These are phyloP conservation scores for Aspergillus neoniger DNA, from an alignment of 2,329 filamentous ascomycete genomes.

Conservation along the genomic window DNA sequence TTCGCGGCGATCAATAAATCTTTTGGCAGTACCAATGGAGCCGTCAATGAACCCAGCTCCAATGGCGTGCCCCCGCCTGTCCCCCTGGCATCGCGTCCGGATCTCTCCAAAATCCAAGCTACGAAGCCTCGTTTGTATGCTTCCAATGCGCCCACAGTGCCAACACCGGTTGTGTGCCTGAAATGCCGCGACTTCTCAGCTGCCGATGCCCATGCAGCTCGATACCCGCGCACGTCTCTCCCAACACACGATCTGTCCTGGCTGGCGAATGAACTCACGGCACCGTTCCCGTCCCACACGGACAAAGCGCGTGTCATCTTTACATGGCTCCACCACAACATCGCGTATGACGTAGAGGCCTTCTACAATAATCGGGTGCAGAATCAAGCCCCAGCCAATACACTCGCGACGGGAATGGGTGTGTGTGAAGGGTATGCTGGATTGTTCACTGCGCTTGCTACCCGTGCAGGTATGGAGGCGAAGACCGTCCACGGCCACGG, in stretches of 20 bases:
- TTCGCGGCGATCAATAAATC: slow-evolving; percentile 50
- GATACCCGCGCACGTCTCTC: slow-evolving; percentile 71
- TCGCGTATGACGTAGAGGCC: slow-evolving; percentile 76
- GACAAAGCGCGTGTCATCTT: slow-evolving; percentile 94
- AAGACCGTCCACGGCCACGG: slow-evolving; percentile 76
- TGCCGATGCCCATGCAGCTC: slow-evolving; percentile 75
- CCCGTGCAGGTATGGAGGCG: slow-evolving; percentile 75
- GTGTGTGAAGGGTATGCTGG: slow-evolving; percentile 92
- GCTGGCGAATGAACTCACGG: slow-evolving; percentile 75
- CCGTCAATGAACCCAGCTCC: slow-evolving; percentile 17
- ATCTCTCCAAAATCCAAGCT: slow-evolving; percentile 58
- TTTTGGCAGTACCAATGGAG: slow-evolving; percentile 20
- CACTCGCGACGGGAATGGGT: slow-evolving; percentile 73
- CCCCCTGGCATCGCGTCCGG: slow-evolving; percentile 58
- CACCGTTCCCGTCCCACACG: slow-evolving; percentile 75
- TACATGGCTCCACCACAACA: slow-evolving; percentile 93
- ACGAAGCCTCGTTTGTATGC: slow-evolving; percentile 49
- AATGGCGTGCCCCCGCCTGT: slow-evolving; percentile 50
- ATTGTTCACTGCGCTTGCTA: slow-evolving; percentile 76
- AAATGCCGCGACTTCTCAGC: slow-evolving; percentile 84
- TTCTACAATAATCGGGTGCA: slow-evolving; percentile 75
- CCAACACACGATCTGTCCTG: slow-evolving; percentile 69
- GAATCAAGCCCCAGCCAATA: slow-evolving; percentile 68
- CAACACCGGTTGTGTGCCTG: slow-evolving; percentile 59
- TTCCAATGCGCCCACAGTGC: slow-evolving; percentile 21